These are phyloP conservation scores for Leishmania aethiopica DNA, from an alignment of 208 protist genomes.

Conservation along the genomic window DNA sequence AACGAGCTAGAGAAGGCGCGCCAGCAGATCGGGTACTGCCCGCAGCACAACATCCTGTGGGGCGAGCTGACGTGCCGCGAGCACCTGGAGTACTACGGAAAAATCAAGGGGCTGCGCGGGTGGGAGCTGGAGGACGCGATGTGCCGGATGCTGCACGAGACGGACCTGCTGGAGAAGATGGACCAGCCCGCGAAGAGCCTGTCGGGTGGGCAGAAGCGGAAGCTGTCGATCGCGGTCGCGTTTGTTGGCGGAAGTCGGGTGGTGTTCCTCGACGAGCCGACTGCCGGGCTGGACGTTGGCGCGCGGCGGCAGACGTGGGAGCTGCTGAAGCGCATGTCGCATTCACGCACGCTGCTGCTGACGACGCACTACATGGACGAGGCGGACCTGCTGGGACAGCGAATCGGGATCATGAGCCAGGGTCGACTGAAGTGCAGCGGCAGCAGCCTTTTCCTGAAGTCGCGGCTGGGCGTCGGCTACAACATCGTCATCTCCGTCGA, in stretches of 20 bases:
- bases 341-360: constrained; percentile 52
- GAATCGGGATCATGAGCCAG: constrained; percentile 91
- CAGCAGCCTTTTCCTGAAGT: constrained; percentile 61
- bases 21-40: constrained; percentile 71
- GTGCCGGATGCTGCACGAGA: constrained; percentile 44
- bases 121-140: constrained; percentile 37
- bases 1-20: constrained; percentile 47
- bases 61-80: constrained; percentile 84
- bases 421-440: constrained; percentile 55
- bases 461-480: constrained; percentile 55
- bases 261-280: constrained; percentile 90
- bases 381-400: constrained; percentile 93
- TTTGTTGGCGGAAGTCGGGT: constrained; percentile 77
- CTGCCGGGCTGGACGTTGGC: constrained; percentile 81
- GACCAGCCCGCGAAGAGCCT: constrained; percentile 34
- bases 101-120: constrained; percentile 82
- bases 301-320: constrained; percentile 80
- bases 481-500: constrained; percentile 38
- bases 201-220: constrained; percentile 87
- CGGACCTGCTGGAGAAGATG: constrained; percentile 68
- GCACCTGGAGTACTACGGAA: constrained; percentile 89
- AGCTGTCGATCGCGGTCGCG: constrained; percentile 81
- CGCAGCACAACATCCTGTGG: constrained; percentile 64
- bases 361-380: constrained; percentile 98
- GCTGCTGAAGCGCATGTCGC: constrained; percentile 46